Conservation (phyloP, 176 grass and related monocot genomes). For the Eragrostis nindensis region DNA sequence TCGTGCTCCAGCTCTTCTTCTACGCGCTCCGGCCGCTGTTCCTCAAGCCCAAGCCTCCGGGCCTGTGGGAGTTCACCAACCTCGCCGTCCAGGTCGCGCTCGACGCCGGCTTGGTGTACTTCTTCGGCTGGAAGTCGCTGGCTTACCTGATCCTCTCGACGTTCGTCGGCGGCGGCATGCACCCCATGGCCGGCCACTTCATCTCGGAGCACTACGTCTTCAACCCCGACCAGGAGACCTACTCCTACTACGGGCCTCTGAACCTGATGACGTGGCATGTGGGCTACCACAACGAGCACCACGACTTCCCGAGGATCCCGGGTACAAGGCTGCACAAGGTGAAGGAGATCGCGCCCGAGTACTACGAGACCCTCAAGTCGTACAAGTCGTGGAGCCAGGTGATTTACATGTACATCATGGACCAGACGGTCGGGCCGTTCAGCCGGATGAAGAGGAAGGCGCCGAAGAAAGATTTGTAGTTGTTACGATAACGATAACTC, state of each 20-base stretch:
- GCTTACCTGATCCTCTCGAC: slow-evolving; percentile 79
- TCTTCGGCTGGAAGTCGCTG: slow-evolving; percentile 73
- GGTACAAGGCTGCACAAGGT: slow-evolving; percentile 78
- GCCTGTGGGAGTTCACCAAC: slow-evolving; percentile 91
- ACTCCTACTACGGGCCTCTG: slow-evolving; percentile 92
- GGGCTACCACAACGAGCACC: slow-evolving; percentile 97
- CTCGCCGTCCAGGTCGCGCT: slow-evolving; percentile 65
- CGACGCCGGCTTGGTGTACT: slow-evolving; percentile 53
- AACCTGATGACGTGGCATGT: slow-evolving; percentile 95
- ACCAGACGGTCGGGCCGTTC: slow-evolving; percentile 75
- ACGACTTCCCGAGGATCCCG: slow-evolving; percentile 93
- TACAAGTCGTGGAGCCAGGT: slow-evolving; percentile 96
- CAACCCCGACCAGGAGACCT: slow-evolving; percentile 80
- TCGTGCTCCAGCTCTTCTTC: slow-evolving; percentile 90
- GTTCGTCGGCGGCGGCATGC: slow-evolving; percentile 94
- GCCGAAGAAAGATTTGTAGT: slow-evolving; percentile 64
- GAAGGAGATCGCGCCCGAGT: slow-evolving; percentile 85
- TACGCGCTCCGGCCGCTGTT: slow-evolving; percentile 83
- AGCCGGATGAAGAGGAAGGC: slow-evolving; percentile 93
- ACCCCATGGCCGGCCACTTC: slow-evolving; percentile 95
- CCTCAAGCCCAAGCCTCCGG: slow-evolving; percentile 82
- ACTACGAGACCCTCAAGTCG: slow-evolving; percentile 63
- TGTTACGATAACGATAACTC: background rate
- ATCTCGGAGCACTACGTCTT: slow-evolving; percentile 97
- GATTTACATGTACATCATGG: slow-evolving; percentile 97